Conservation (phyloP, 768 basidiomycete species). For the Phanerodontia chrysosporium region DNA sequence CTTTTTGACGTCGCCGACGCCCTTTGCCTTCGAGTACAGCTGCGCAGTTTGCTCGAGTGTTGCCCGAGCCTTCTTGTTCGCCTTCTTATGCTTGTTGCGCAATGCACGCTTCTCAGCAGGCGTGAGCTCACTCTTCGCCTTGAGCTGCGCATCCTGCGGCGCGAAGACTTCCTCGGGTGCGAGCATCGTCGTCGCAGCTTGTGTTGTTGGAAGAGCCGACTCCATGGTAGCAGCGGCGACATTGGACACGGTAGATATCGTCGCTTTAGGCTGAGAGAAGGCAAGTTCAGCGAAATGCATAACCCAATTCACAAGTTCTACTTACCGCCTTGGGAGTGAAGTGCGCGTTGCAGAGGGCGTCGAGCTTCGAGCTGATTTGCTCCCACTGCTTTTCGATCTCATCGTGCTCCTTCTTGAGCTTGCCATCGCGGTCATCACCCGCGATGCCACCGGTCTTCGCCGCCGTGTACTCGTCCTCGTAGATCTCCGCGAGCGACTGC, state of each 20-base stretch:
- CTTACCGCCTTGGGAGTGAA: conserved; percentile 91
- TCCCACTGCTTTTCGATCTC: conserved; percentile 86
- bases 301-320: conserved; percentile 13
- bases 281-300: conserved; percentile 9
- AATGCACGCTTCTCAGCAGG: conserved; percentile 76
- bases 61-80: conserved; percentile 64
- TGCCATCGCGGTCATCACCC: conserved; percentile 81
- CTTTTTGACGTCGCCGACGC: conserved; percentile 57
- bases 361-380: conserved; percentile 79
- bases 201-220: conserved; percentile 83
- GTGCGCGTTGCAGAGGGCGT: conserved; percentile 92
- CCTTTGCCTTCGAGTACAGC: conserved; percentile 54
- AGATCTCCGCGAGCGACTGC: conserved; percentile 91
- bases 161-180: conserved; percentile 92
- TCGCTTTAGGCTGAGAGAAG: conserved; percentile 71
- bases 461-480: conserved; percentile 86
- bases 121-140: conserved; percentile 76
- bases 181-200: conserved; percentile 72
- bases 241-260: conserved; percentile 81
- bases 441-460: conserved; percentile 50
- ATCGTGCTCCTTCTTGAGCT: conserved; percentile 82
- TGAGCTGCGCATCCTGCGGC: conserved; percentile 49
- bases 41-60: conserved; percentile 59
- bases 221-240: conserved; percentile 79
- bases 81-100: conserved; percentile 66